Conservation (phyloP, 768 basidiomycete genomes). For the Amanita jacksonii region DNA sequence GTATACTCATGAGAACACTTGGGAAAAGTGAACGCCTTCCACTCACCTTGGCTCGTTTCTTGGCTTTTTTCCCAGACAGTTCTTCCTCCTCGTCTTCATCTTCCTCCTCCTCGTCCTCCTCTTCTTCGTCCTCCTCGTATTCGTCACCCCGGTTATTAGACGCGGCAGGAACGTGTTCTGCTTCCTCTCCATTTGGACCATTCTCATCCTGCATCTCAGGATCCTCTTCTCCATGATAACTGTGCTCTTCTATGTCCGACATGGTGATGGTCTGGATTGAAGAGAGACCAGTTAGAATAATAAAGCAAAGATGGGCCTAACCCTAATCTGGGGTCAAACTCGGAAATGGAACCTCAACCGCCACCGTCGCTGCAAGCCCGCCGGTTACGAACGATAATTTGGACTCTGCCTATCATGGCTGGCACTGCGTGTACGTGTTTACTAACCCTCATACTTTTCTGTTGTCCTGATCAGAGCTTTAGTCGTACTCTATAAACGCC, state of each 20-base stretch:
- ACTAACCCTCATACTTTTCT: not conserved
- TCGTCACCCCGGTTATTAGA: conserved; percentile 14
- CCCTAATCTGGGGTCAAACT: conserved; percentile 1
- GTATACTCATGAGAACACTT: conserved; percentile 7
- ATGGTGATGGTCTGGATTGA: conserved; percentile 1
- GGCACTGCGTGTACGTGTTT: conserved; percentile 48
- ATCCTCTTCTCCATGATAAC: conserved; percentile 7
- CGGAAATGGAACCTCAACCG: conserved; percentile 10
- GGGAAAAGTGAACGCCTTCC: not conserved
- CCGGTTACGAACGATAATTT: conserved; percentile 42
- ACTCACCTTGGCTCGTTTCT: conserved; percentile 55
- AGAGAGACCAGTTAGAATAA: not conserved
- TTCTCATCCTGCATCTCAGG: conserved; percentile 5
- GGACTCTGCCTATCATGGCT: conserved; percentile 55
- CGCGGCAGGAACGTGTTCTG: not conserved
- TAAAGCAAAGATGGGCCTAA: not conserved
- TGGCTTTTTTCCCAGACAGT: conserved; percentile 34
- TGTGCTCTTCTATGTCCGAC: conserved; percentile 13
- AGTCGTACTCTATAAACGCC: conserved; percentile 63
- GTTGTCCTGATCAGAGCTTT: conserved; percentile 4
- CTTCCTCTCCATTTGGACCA: conserved; percentile 1
- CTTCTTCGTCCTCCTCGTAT: conserved; percentile 26
- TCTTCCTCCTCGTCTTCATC: conserved; percentile 48
- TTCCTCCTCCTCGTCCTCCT: conserved; percentile 33
- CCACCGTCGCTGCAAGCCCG: conserved; percentile 23